Conservation (phyloP, 2,329 filamentous ascomycete species). For the Ophiostoma pallidulum region DNA sequence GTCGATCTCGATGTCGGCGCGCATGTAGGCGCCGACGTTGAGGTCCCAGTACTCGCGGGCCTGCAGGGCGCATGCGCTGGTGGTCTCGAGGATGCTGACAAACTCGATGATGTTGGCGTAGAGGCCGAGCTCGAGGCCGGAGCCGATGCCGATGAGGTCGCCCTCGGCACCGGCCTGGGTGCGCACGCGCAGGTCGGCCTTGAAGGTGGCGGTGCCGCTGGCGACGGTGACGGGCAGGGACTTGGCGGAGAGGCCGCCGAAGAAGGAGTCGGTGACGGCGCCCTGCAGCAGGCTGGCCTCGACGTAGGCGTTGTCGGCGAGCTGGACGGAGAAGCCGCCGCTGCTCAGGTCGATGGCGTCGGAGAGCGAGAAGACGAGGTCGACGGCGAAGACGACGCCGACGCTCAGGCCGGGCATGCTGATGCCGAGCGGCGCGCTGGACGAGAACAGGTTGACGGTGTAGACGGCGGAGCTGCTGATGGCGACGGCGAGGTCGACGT, state of each 20-base stretch:
- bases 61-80: constrained; percentile 28
- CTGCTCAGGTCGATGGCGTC: constrained; percentile 38
- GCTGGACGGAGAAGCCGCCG: constrained; percentile 43
- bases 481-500: constrained; percentile 38
- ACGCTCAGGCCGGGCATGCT: constrained; percentile 33
- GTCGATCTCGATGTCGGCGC: constrained; percentile 27
- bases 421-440: constrained; percentile 34
- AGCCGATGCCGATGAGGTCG: constrained; percentile 25
- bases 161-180: constrained; percentile 34
- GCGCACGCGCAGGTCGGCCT: constrained; percentile 41
- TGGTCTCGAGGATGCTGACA: constrained; percentile 31
- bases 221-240: constrained; percentile 39
- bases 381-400: constrained; percentile 39
- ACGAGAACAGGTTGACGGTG: constrained; percentile 40
- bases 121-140: constrained; percentile 35
- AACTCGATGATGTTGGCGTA: constrained; percentile 48
- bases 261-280: constrained; percentile 36
- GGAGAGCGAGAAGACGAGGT: constrained; percentile 41
- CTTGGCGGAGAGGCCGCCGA: constrained; percentile 32
- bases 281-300: constrained; percentile 34
- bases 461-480: constrained; percentile 38
- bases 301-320: constrained; percentile 35
- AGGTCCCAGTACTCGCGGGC: constrained; percentile 29
- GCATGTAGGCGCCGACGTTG: constrained; percentile 30
- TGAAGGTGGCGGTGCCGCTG: constrained; percentile 36